phyloP scores from a whole-genome alignment of 2,329 filamentous ascomycete species.

The Phialophora verrucosa region DNA sequence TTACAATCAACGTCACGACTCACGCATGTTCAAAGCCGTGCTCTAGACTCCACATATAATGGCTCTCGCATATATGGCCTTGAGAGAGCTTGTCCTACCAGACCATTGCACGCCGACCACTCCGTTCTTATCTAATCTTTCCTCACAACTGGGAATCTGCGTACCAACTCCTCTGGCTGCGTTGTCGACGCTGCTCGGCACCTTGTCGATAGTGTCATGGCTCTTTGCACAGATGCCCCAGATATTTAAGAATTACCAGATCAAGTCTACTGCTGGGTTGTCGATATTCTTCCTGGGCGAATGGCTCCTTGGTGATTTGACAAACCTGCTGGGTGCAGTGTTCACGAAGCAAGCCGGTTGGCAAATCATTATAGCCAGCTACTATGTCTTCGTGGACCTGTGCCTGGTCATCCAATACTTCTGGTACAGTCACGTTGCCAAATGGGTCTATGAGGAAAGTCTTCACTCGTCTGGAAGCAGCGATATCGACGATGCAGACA shows the following conservation, averaged over 20 bases:
- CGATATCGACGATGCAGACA: constrained; percentile 40
- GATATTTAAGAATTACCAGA: constrained; percentile 70
- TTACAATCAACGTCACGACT: constrained; percentile 1
- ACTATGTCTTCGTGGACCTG: constrained; percentile 70
- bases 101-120: constrained; percentile 65
- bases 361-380: constrained; percentile 68
- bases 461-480: constrained; percentile 40
- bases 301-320: constrained; percentile 69
- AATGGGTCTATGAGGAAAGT: constrained; percentile 50
- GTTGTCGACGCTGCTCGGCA: constrained; percentile 65
- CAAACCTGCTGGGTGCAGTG: constrained; percentile 67
- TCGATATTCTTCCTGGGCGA: constrained; percentile 69
- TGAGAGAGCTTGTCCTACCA: constrained; percentile 51
- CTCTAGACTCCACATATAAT: constrained; percentile 13
- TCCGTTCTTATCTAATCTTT: constrained; percentile 62
- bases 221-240: constrained; percentile 72
- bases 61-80: constrained; percentile 16
- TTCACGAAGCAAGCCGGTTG: constrained; percentile 69
- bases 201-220: constrained; percentile 69
- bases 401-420: constrained; percentile 67
- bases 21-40: background rate
- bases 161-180: constrained; percentile 68
- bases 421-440: constrained; percentile 67
- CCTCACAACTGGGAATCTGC: constrained; percentile 66
- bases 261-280: constrained; percentile 68